Conservation (phyloP, 495 filamentous ascomycete species). For the Xylaria longipes region DNA sequence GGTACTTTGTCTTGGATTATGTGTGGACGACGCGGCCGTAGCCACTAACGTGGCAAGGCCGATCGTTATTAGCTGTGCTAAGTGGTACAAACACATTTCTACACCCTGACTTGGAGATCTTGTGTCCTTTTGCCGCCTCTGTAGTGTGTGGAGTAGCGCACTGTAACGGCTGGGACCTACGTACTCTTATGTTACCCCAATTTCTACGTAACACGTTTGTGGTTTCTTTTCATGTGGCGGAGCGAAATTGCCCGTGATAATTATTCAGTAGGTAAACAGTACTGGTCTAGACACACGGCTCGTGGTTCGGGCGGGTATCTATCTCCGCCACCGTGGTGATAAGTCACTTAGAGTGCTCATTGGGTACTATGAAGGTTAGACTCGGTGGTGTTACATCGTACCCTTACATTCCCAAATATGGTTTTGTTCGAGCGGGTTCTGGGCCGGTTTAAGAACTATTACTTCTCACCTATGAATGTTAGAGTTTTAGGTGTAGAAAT, state of each 20-base stretch:
- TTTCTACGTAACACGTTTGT: neutral
- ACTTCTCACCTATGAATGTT: neutral
- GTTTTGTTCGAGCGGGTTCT: neutral
- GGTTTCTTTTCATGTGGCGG: neutral
- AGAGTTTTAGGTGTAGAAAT: neutral
- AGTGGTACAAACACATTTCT: constrained; percentile 9
- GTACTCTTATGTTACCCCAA: constrained; percentile 14
- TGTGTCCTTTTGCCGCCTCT: neutral
- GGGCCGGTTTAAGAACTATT: neutral
- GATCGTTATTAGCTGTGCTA: neutral
- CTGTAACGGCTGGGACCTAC: neutral
- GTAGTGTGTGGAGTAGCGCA: neutral
- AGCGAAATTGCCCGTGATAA: neutral
- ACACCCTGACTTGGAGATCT: neutral
- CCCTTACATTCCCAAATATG: neutral
- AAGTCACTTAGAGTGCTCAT: neutral
- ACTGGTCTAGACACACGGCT: neutral
- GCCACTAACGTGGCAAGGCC: constrained; percentile 10
- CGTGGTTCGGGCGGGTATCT: neutral
- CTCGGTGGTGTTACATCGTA: neutral
- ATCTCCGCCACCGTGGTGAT: neutral
- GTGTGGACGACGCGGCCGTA: constrained; percentile 1
- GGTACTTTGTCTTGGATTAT: constrained; percentile 16
- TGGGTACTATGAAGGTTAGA: too few species aligned
- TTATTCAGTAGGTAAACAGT: neutral